Conservation (phyloP, 1,139 yeast species). For the Candida anutae region DNA sequence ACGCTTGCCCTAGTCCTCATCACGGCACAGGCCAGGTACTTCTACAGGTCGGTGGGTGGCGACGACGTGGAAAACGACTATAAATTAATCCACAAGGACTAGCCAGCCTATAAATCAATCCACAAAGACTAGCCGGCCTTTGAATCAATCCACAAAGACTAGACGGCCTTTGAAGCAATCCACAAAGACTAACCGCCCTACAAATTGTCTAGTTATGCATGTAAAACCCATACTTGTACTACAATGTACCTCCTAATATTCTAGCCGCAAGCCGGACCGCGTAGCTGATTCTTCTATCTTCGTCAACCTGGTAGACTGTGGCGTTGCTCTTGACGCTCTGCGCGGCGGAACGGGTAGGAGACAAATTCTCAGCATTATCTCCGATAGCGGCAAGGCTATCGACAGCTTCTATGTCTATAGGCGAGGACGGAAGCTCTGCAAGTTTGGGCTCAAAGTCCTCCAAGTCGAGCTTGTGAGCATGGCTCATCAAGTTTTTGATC, state of each 20-base stretch:
- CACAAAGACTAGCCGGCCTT: too few species aligned
- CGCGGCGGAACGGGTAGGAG: conserved; percentile 1
- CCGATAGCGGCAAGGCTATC: conserved; percentile 7
- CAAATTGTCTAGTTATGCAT: too few species aligned
- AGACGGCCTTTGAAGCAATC: too few species aligned
- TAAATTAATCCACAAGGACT: too few species aligned
- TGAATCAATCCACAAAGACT: too few species aligned
- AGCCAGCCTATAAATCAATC: too few species aligned
- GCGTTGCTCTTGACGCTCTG: conserved; percentile 4
- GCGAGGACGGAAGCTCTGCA: conserved; percentile 2
- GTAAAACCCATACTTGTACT: too few species aligned
- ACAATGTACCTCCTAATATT: conserved; percentile 58
- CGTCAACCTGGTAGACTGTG: conserved; percentile 31
- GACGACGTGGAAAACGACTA: too few species aligned
- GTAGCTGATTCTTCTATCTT: conserved; percentile 50
- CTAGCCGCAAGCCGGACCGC: conserved; percentile 62
- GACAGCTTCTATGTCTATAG: conserved; percentile 8
- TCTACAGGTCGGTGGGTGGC: too few species aligned
- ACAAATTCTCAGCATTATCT: conserved; percentile 4
- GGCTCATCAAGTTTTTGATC: conserved; percentile 48
- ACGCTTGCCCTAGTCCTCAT: neutral
- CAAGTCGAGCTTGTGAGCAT: conserved; percentile 45
- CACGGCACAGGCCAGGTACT: neutral
- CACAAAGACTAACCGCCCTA: too few species aligned
- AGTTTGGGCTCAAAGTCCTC: conserved; percentile 45